Evolutionary conservation across 192 early-diverging fungal species (phyloP).

Genomic region (Entomortierella beljakovae): DNA sequence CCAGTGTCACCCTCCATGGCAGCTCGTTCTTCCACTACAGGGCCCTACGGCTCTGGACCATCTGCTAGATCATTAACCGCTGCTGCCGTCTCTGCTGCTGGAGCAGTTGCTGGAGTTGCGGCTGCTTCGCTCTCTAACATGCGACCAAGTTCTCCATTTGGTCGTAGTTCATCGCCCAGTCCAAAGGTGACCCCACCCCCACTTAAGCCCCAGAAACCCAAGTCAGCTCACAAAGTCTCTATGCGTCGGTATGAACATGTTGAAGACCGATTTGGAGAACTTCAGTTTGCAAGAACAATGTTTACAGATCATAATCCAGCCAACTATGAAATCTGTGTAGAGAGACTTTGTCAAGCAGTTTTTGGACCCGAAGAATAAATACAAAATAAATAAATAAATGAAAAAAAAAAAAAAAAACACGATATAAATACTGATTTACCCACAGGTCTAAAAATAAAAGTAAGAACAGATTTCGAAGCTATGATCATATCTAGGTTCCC

Average conservation of each 20-base stretch:
- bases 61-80: conserved; percentile 22
- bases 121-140: conserved; percentile 23
- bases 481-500: no score
- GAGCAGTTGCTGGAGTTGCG: conserved; percentile 8
- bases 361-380: conserved; percentile 14
- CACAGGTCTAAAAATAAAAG: no score
- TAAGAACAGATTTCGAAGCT: no score
- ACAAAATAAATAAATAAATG: no score
- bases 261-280: conserved; percentile 79
- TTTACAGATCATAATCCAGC: conserved; percentile 82
- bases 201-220: conserved; percentile 50
- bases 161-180: conserved; percentile 26
- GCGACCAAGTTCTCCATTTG: conserved; percentile 44
- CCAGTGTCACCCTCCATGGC: conserved; percentile 31
- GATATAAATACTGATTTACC: no score
- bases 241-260: conserved; percentile 81
- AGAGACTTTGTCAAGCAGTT: conserved; percentile 30
- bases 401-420: no score
- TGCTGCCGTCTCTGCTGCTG: conserved; percentile 15
- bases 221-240: conserved; percentile 58
- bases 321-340: conserved; percentile 70
- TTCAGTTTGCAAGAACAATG: conserved; percentile 84
- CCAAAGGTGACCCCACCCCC: conserved; percentile 1
- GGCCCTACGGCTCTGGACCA: conserved; percentile 12
- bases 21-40: neutral